Base-by-base conservation (phyloP, 306 rosid genomes). In the Herpetospermum pedunculosum region DNA sequence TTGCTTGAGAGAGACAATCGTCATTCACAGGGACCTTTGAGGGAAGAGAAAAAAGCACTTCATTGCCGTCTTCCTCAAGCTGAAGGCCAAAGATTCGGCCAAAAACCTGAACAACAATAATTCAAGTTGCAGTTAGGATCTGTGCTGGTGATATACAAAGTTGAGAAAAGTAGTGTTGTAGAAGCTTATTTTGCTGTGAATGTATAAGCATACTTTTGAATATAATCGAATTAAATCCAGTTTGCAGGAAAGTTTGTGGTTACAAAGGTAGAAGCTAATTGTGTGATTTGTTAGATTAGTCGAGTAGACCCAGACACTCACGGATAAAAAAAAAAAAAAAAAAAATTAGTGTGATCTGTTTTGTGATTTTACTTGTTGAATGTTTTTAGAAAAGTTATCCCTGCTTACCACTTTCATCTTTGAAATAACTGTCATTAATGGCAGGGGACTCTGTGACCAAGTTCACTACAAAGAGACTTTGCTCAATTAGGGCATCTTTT, bases 31-130 rank as follows among this genome's bases (percentile, higher is more conserved):
- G 76, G 16, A 87, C 80, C 70, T 80, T 87, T 0, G 87, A 85
- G 50, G 82, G 81, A 30, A 90, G 94, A 14, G 92, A 96, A 58
- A 89, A 90, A 65, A 86, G 83, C 50, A 89, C 90, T 85, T 89
- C 97, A 70, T 93, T 90, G 50, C 88, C 90, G 35, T 93, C 98
- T 84, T 93, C 93, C 53, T 89, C 97, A 49, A 86, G 86, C 81
- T 85, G 84, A 78, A 93, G 96, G 84, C 81, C 41, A 79, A 83
- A 87, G 54, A 93, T 76, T 85, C 82, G 90, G 79, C 85, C 77
- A 77, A 90, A 93, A 53, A 89, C 96, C 93, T 93, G 68, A 29
- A 40, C 23, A 37, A 21, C 14, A 23, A 46, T 25, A 23, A 44
- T 13, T 44, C 40, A 59, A 59, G 23, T 3, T 59, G 25, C 68